phyloP scores from a whole-genome alignment of 768 basidiomycete species.

The Lyophyllum atratum region DNA sequence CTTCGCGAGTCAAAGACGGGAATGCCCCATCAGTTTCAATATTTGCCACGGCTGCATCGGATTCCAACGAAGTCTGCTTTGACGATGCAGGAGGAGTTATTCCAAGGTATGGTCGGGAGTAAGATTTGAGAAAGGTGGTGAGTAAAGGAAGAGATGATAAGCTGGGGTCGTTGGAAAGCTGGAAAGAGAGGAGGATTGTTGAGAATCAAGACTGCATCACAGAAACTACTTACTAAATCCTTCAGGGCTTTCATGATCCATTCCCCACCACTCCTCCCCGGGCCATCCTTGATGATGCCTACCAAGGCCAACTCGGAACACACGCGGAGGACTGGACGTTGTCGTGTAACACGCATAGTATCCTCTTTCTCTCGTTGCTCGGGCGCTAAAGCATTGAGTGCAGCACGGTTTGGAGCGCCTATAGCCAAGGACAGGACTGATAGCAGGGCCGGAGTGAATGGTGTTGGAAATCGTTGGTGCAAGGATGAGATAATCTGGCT shows the following conservation, averaged over 20 bases:
- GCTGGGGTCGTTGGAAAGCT: constrained; percentile 89
- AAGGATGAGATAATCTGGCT: constrained; percentile 82
- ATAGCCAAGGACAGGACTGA: constrained; percentile 59
- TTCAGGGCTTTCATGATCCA: constrained; percentile 88
- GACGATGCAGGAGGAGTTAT: constrained; percentile 50
- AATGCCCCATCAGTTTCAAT: constrained; percentile 35
- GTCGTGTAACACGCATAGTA: constrained; percentile 69
- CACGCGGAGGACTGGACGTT: constrained; percentile 84
- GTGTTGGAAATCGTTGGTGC: constrained; percentile 81
- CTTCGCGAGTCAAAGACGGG: constrained; percentile 46
- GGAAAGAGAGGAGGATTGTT: constrained; percentile 12
- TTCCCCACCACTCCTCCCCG: constrained; percentile 74
- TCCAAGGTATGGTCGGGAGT: constrained; percentile 87
- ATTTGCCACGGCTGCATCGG: constrained; percentile 51
- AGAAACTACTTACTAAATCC: constrained; percentile 65
- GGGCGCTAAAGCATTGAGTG: constrained; percentile 55
- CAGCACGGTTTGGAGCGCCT: constrained; percentile 57
- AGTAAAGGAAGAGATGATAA: constrained; percentile 88
- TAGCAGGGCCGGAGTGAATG: constrained; percentile 76
- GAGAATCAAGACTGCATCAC: not conserved
- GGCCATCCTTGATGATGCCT: constrained; percentile 76
- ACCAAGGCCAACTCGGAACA: constrained; percentile 90
- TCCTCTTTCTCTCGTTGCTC: constrained; percentile 97
- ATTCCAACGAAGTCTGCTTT: constrained; percentile 59
- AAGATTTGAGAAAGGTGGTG: constrained; percentile 92